Evolutionary conservation across 352 stramenopile genomes (phyloP).

Genomic region (Saprolegnia diclina): DNA sequence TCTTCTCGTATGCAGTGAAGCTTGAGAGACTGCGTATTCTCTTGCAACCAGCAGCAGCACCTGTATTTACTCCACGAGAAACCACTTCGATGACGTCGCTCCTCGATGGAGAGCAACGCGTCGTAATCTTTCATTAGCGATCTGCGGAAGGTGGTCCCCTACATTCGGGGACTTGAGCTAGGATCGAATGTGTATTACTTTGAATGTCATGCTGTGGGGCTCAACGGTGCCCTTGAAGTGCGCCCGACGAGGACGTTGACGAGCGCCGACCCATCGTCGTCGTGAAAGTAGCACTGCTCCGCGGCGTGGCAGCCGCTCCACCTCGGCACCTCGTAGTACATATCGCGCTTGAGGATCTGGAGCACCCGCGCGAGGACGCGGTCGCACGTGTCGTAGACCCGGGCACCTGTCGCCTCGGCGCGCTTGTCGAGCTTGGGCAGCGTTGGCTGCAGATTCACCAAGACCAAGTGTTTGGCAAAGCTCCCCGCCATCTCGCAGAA

Average conservation of each 20-base stretch:
- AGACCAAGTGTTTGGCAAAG: slow-evolving; percentile 60
- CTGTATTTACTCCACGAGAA: too few species aligned
- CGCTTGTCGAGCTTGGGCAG: slow-evolving; percentile 63
- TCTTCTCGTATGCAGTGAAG: too few species aligned
- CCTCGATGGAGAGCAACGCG: too few species aligned
- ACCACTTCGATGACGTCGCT: too few species aligned
- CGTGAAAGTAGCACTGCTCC: slow-evolving; percentile 36
- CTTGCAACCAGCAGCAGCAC: too few species aligned
- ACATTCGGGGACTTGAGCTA: too few species aligned
- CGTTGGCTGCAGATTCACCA: slow-evolving; percentile 71
- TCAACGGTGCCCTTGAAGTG: background rate
- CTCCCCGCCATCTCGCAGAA: slow-evolving; percentile 78
- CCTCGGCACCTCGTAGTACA: slow-evolving; percentile 49
- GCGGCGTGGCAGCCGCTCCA: slow-evolving; percentile 56
- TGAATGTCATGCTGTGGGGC: background rate
- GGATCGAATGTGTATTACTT: too few species aligned
- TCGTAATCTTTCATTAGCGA: too few species aligned
- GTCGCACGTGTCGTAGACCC: slow-evolving; percentile 68
- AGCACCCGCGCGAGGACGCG: slow-evolving; percentile 70
- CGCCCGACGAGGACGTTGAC: slow-evolving; percentile 72
- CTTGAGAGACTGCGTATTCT: too few species aligned
- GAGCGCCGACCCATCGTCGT: slow-evolving; percentile 53
- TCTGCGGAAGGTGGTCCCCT: too few species aligned
- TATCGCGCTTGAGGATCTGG: slow-evolving; percentile 50
- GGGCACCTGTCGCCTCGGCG: slow-evolving; percentile 56